Percentiles rank a stretch among this genome's conserved stretches.
phyloP scores from a whole-genome alignment of 2,329 filamentous ascomycete species.

The Verticillium zaregamsianum region DNA sequence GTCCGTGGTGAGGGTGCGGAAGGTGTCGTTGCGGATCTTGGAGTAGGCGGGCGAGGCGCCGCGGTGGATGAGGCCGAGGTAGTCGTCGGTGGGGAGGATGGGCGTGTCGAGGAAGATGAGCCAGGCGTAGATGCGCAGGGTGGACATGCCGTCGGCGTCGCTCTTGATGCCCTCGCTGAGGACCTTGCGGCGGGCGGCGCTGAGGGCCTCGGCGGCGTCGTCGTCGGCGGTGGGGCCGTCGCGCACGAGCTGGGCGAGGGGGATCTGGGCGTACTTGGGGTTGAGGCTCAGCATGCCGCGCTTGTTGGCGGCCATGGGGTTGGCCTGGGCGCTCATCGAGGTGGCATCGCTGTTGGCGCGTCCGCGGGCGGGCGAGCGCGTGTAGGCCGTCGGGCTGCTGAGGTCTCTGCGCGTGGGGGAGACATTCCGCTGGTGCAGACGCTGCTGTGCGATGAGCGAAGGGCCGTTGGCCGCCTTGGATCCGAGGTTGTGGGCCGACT shows the following conservation, averaged over 20 bases:
- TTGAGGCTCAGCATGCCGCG: constrained; percentile 26
- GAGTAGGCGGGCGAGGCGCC: constrained; percentile 91
- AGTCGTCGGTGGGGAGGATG: constrained; percentile 79
- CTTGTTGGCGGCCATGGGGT: constrained; percentile 28
- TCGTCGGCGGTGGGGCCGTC: constrained; percentile 71
- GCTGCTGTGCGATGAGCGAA: constrained; percentile 61
- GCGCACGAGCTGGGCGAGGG: constrained; percentile 71
- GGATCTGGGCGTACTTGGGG: constrained; percentile 47
- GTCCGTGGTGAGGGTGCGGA: constrained; percentile 92
- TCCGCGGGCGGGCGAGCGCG: constrained; percentile 46
- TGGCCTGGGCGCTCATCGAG: constrained; percentile 32
- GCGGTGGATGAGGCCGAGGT: constrained; percentile 85
- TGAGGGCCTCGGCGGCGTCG: constrained; percentile 62
- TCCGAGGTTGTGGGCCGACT: constrained; percentile 69
- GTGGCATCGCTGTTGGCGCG: constrained; percentile 72
- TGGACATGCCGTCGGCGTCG: constrained; percentile 82
- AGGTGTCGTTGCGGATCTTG: constrained; percentile 98
- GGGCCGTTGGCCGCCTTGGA: constrained; percentile 45
- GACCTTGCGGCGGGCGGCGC: constrained; percentile 69
- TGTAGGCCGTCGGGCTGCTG: constrained; percentile 14
- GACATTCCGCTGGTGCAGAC: constrained; percentile 37
- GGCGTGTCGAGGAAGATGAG: constrained; percentile 86
- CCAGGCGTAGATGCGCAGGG: constrained; percentile 93
- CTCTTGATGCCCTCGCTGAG: constrained; percentile 72
- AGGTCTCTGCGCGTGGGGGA: constrained; percentile 11